A percentile compares a stretch with the other conserved stretches of the same genome.
Evolutionary conservation across 1,284 basidiomycete genomes (phyloP).

Genomic region (Xerocomus minutiporus): DNA sequence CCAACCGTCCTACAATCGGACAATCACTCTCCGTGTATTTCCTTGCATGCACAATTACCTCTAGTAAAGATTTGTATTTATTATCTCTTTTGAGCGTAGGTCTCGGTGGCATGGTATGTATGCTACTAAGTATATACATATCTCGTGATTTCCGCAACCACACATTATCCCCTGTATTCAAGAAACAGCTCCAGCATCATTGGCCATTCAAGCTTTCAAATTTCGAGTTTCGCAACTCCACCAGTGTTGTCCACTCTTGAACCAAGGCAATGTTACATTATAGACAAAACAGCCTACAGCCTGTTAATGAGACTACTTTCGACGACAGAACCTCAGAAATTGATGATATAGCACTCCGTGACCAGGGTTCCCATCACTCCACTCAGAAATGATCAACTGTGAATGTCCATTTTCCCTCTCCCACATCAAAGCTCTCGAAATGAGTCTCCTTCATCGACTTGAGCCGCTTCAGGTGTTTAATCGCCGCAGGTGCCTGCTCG

Average conservation of each 20-base stretch:
- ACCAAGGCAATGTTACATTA: neutral
- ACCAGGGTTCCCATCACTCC: neutral
- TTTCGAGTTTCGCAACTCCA: no score
- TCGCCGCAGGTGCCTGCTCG: constrained; percentile 62
- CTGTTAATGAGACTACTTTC: neutral
- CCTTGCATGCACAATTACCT: no score
- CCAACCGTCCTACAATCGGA: no score
- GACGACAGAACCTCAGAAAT: neutral
- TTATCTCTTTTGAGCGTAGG: no score
- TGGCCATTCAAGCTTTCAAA: no score
- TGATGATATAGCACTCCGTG: constrained; percentile 14
- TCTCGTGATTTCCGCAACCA: no score
- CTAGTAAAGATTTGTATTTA: no score
- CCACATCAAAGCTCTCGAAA: constrained; percentile 79
- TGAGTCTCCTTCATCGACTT: constrained; percentile 82
- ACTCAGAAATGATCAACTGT: constrained; percentile 85
- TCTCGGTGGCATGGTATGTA: no score
- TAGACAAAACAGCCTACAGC: neutral
- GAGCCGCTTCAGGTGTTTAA: constrained; percentile 80
- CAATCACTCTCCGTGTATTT: no score
- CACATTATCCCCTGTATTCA: no score
- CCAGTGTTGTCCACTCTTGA: neutral
- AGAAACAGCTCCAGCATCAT: no score
- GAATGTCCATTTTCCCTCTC: constrained; percentile 90
- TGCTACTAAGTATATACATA: no score